These are phyloP conservation scores for Amaranthus hypochondriacus DNA, from an alignment of 148 eudicot genomes.

Conservation along the genomic window DNA sequence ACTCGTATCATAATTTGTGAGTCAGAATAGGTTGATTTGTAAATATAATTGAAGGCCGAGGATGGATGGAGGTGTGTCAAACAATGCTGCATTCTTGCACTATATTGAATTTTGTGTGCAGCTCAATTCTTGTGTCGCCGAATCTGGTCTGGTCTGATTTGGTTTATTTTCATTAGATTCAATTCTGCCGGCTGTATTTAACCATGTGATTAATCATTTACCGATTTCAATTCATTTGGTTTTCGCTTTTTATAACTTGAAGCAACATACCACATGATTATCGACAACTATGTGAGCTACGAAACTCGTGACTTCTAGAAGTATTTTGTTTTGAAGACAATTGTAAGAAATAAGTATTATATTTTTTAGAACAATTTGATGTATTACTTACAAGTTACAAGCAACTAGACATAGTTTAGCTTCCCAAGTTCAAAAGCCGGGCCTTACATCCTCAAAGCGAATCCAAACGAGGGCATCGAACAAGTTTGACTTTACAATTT, in stretches of 20 bases:
- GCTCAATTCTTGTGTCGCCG: constrained; percentile 6
- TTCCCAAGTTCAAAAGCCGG: no score
- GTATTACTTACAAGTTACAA: no score
- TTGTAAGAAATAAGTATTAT: no score
- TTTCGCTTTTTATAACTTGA: not conserved
- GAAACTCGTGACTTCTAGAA: no score
- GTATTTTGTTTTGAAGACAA: no score
- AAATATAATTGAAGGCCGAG: constrained; percentile 10
- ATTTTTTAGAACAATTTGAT: no score
- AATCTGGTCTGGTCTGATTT: not conserved
- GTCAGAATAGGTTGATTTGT: constrained; percentile 11
- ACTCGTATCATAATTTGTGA: not conserved
- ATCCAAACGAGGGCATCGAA: no score
- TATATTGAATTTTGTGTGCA: not conserved
- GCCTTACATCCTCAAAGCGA: no score
- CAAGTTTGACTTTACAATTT: no score
- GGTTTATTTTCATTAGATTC: not conserved
- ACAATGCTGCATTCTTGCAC: not conserved
- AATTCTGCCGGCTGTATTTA: not conserved
- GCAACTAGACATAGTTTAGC: no score
- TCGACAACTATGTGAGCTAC: no score
- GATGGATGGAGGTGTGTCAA: constrained; percentile 15
- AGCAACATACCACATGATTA: not conserved
- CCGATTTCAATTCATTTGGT: not conserved
- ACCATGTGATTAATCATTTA: not conserved